phyloP scores from a whole-genome alignment of 371 early-diverging fungal species.

The Mucor irregularis region DNA sequence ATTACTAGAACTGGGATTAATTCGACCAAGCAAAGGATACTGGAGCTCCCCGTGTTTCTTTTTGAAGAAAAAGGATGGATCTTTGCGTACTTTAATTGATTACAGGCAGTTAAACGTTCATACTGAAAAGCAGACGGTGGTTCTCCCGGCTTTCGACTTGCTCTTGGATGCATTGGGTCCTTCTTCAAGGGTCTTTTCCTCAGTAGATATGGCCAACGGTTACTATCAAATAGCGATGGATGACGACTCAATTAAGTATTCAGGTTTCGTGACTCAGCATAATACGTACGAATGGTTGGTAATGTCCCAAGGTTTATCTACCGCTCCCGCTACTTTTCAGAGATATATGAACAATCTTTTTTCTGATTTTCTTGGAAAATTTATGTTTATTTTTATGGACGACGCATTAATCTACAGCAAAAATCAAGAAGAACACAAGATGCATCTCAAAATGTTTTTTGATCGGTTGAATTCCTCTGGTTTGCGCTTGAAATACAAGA shows the following conservation, averaged over 20 bases:
- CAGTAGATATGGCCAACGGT: conserved; percentile 19
- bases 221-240: conserved; percentile 37
- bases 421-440: conserved; percentile 33
- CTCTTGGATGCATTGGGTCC: conserved; percentile 24
- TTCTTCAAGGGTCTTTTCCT: background rate
- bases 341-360: conserved; percentile 30
- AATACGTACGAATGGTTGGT: conserved; percentile 48
- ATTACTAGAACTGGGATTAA: conserved; percentile 5
- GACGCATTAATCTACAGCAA: conserved; percentile 15
- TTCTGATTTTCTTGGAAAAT: conserved; percentile 17
- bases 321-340: conserved; percentile 35
- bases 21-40: conserved; percentile 1
- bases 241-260: conserved; percentile 33
- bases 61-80: conserved; percentile 43
- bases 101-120: conserved; percentile 32
- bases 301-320: conserved; percentile 52
- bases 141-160: conserved; percentile 39
- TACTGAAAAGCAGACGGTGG: conserved; percentile 31
- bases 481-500: conserved; percentile 36
- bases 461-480: conserved; percentile 2
- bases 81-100: conserved; percentile 29
- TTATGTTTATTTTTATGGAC: conserved; percentile 44
- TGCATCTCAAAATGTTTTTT: conserved; percentile 36
- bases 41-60: conserved; percentile 39
- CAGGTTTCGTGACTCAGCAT: conserved; percentile 48